Conservation (phyloP, 306 rosid species). For the Trifolium pratense region DNA sequence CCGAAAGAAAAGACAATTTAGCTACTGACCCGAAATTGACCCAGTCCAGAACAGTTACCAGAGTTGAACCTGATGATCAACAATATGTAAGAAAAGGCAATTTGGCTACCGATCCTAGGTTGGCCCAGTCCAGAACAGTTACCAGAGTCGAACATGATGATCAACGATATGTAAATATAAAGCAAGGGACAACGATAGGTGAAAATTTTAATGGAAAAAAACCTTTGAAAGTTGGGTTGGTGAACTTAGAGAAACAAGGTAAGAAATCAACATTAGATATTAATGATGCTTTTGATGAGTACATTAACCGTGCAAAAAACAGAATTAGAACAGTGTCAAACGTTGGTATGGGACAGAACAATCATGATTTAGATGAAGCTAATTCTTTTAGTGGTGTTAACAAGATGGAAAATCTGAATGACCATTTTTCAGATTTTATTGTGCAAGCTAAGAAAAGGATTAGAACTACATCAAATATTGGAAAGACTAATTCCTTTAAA, state of each 20-base stretch:
- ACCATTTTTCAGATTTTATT: constrained; percentile 57
- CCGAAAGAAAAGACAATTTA: background rate
- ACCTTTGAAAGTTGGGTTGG: constrained; percentile 34
- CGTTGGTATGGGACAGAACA: constrained; percentile 33
- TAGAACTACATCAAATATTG: constrained; percentile 44
- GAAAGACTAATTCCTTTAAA: constrained; percentile 48
- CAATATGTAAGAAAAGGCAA: background rate
- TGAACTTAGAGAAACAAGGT: constrained; percentile 32
- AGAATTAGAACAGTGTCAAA: constrained; percentile 44
- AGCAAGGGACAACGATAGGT: background rate
- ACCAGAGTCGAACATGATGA: constrained; percentile 22
- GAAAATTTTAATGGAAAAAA: no score
- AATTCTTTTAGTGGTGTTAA: background rate
- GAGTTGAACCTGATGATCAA: constrained; percentile 28
- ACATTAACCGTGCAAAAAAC: constrained; percentile 31
- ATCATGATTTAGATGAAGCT: constrained; percentile 21
- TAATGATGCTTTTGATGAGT: constrained; percentile 45
- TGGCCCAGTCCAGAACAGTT: background rate
- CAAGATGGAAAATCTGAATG: constrained; percentile 40
- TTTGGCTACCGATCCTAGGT: background rate
- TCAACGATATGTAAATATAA: background rate
- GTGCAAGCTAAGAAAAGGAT: constrained; percentile 45
- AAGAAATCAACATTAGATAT: constrained; percentile 35
- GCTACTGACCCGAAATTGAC: background rate
- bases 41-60: background rate